These are phyloP conservation scores for Rubroboletus pulcherrimus DNA, from an alignment of 768 basidiomycete species.

Conservation along the genomic window DNA sequence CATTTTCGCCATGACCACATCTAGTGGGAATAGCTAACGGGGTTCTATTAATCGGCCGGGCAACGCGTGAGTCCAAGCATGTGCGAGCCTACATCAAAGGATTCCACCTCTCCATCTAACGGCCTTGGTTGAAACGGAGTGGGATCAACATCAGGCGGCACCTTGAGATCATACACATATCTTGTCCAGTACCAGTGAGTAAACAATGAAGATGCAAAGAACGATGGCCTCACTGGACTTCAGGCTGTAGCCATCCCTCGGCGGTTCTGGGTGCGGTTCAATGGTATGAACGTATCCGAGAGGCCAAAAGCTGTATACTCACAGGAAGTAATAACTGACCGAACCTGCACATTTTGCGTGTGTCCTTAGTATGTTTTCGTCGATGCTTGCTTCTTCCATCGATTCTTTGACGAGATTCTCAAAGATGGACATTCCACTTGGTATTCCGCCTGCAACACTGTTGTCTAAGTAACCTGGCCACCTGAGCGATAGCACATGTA, in stretches of 20 bases:
- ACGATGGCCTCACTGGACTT: constrained; percentile 60
- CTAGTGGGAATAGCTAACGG: constrained; percentile 60
- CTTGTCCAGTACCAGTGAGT: constrained; percentile 34
- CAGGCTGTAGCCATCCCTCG: constrained; percentile 72
- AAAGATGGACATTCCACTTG: constrained; percentile 67
- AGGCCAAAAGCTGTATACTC: constrained; percentile 5
- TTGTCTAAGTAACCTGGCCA: constrained; percentile 91
- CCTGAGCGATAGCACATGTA: constrained; percentile 31
- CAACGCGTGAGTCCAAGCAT: background rate
- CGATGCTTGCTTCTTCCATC: constrained; percentile 87
- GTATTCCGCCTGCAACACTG: constrained; percentile 88
- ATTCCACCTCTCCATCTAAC: constrained; percentile 91
- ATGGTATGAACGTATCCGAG: background rate
- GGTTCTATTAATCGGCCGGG: background rate
- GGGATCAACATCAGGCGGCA: constrained; percentile 52
- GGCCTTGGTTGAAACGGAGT: constrained; percentile 63
- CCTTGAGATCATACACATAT: constrained; percentile 78
- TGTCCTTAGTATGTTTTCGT: constrained; percentile 56
- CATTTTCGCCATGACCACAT: constrained; percentile 61
- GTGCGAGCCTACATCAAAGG: constrained; percentile 64
- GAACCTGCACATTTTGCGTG: constrained; percentile 62
- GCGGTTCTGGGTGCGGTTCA: constrained; percentile 19
- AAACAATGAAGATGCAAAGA: background rate
- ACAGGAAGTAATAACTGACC: constrained; percentile 82
- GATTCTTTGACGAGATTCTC: constrained; percentile 87